Evolutionary conservation across 2,329 filamentous ascomycete genomes (phyloP).

Genomic region (Pseudocercospora musae): DNA sequence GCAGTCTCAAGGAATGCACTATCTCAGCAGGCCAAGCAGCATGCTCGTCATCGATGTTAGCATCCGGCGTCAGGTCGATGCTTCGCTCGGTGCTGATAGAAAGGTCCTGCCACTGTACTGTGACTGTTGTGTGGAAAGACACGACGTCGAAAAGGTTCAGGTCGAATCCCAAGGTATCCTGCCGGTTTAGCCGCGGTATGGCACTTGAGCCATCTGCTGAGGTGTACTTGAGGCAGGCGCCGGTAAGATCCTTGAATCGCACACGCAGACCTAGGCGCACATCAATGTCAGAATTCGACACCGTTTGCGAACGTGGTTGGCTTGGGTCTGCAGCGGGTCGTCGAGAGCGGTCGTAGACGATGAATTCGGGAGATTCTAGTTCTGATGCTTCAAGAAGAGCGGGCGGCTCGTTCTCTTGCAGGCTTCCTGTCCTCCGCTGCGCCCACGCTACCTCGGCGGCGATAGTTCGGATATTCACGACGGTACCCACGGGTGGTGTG

Average conservation of each 20-base stretch:
- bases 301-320: conserved; percentile 10
- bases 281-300: conserved; percentile 36
- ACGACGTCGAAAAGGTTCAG: conserved; percentile 56
- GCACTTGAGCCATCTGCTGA: conserved; percentile 38
- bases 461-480: conserved; percentile 50
- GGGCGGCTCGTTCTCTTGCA: conserved; percentile 27
- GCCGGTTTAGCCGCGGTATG: conserved; percentile 45
- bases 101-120: conserved; percentile 59
- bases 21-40: conserved; percentile 57
- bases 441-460: conserved; percentile 54
- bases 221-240: conserved; percentile 53
- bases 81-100: conserved; percentile 48
- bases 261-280: conserved; percentile 39
- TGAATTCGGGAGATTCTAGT: conserved; percentile 42
- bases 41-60: conserved; percentile 54
- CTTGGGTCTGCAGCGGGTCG: conserved; percentile 9
- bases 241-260: conserved; percentile 53
- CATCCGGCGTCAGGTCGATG: conserved; percentile 48
- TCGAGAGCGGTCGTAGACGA: conserved; percentile 42
- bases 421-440: conserved; percentile 36
- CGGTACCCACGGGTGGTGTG: conserved; percentile 48
- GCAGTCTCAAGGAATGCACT: conserved; percentile 27
- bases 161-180: conserved; percentile 54
- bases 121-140: conserved; percentile 48
- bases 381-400: conserved; percentile 34